These are phyloP conservation scores for Cystofilobasidium bisporidii DNA, from an alignment of 768 basidiomycete species.

Conservation along the genomic window DNA sequence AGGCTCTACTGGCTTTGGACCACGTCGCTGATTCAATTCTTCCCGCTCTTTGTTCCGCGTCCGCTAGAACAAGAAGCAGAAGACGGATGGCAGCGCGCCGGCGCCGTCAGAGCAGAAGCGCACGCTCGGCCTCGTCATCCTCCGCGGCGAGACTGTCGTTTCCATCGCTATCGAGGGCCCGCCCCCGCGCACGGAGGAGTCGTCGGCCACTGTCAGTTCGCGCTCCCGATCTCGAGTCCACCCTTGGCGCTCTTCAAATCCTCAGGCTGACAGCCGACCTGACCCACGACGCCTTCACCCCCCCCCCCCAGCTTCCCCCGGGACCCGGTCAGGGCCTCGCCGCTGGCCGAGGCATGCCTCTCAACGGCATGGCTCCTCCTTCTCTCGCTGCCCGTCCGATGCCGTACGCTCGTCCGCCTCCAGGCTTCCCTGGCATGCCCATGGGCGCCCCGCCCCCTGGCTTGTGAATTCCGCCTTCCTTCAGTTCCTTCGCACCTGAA, in stretches of 20 bases:
- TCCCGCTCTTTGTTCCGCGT: no score
- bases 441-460: slow-evolving; percentile 1
- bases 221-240: neutral
- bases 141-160: slow-evolving; percentile 93
- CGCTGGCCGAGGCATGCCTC: slow-evolving; percentile 89
- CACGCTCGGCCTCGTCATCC: slow-evolving; percentile 86
- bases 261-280: no score
- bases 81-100: slow-evolving; percentile 11
- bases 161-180: slow-evolving; percentile 91
- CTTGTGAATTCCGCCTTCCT: slow-evolving; percentile 1
- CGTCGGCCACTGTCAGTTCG: slow-evolving; percentile 65
- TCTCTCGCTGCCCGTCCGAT: slow-evolving; percentile 42
- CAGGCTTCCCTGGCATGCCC: slow-evolving; percentile 39
- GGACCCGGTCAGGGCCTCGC: slow-evolving; percentile 93
- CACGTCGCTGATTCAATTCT: neutral
- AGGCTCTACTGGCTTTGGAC: no score
- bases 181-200: slow-evolving; percentile 80
- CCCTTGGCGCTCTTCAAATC: no score
- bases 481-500: no score
- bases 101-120: slow-evolving; percentile 80
- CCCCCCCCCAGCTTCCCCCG: slow-evolving; percentile 73
- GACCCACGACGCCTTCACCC: no score
- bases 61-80: slow-evolving; percentile 16
- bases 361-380: slow-evolving; percentile 35
- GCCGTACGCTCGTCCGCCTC: slow-evolving; percentile 41